Evolutionary conservation across 2,329 filamentous ascomycete species (phyloP).

Genomic region (Albifimbria verrucaria): DNA sequence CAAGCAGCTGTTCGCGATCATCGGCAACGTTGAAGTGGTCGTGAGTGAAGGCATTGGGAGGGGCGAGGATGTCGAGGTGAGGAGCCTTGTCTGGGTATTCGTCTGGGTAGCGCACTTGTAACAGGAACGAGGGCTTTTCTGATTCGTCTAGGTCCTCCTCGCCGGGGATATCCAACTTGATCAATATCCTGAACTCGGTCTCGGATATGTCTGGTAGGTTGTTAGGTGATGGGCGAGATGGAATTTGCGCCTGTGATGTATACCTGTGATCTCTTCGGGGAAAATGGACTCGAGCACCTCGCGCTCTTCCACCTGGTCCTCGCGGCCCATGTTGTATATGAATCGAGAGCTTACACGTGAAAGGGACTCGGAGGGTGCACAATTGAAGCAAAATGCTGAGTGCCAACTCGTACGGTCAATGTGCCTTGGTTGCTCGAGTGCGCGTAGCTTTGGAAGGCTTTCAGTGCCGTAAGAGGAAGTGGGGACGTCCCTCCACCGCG

Average conservation of each 20-base stretch:
- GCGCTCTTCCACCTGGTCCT: constrained; percentile 93
- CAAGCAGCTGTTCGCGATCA: constrained; percentile 73
- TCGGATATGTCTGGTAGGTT: constrained; percentile 75
- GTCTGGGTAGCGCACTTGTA: constrained; percentile 86
- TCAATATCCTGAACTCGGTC: constrained; percentile 80
- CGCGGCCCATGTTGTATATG: constrained; percentile 54
- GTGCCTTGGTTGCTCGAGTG: too few species aligned
- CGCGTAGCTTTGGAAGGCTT: too few species aligned
- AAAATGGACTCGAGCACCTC: constrained; percentile 99
- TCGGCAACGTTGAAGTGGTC: constrained; percentile 74
- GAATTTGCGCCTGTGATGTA: constrained; percentile 5
- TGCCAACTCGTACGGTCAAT: too few species aligned
- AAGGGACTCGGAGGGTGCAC: too few species aligned
- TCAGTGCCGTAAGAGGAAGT: constrained; percentile 17
- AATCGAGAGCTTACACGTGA: too few species aligned
- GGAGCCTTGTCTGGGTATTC: constrained; percentile 88
- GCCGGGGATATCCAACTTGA: constrained; percentile 74
- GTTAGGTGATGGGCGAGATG: neutral
- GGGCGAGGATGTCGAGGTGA: constrained; percentile 72
- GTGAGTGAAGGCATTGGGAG: constrained; percentile 66
- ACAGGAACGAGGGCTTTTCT: constrained; percentile 68
- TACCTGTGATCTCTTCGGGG: constrained; percentile 93
- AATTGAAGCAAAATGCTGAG: too few species aligned
- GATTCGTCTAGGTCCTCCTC: constrained; percentile 52
- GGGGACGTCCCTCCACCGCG: constrained; percentile 22